phyloP scores from a whole-genome alignment of 805 yeast genomes.

The Metahyphopichia silvanorum region DNA sequence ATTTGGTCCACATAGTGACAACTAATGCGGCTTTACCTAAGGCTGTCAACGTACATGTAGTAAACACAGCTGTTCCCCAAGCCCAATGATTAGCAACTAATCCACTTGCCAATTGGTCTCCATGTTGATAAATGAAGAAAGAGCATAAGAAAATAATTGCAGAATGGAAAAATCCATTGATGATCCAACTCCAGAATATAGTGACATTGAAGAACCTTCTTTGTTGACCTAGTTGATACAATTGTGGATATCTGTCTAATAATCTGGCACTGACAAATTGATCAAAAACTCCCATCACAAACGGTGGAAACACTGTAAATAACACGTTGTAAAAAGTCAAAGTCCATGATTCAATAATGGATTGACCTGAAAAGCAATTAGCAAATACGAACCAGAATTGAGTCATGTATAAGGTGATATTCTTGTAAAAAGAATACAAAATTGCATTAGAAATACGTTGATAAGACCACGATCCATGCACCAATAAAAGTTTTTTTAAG shows the following conservation, averaged over 20 bases:
- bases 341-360: slow-evolving; percentile 96
- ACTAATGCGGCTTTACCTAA: slow-evolving; percentile 93
- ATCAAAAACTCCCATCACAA: slow-evolving; percentile 94
- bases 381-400: slow-evolving; percentile 97
- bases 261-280: slow-evolving; percentile 91
- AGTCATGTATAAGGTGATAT: slow-evolving; percentile 92
- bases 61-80: slow-evolving; percentile 89
- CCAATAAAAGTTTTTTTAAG: slow-evolving; percentile 76
- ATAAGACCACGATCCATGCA: slow-evolving; percentile 98
- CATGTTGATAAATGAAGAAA: slow-evolving; percentile 62
- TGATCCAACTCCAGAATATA: slow-evolving; percentile 96
- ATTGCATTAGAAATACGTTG: slow-evolving; percentile 92
- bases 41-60: slow-evolving; percentile 83
- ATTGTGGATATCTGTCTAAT: slow-evolving; percentile 86
- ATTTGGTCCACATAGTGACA: slow-evolving; percentile 93
- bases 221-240: slow-evolving; percentile 86
- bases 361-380: slow-evolving; percentile 92
- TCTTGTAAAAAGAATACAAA: slow-evolving; percentile 91
- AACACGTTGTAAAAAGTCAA: slow-evolving; percentile 92
- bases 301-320: slow-evolving; percentile 93
- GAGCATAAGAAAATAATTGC: slow-evolving; percentile 77
- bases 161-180: slow-evolving; percentile 93
- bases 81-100: slow-evolving; percentile 83
- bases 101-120: slow-evolving; percentile 67
- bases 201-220: slow-evolving; percentile 86